These are phyloP conservation scores for Solioccasus polychromus DNA, from an alignment of 768 basidiomycete genomes.

Conservation along the genomic window DNA sequence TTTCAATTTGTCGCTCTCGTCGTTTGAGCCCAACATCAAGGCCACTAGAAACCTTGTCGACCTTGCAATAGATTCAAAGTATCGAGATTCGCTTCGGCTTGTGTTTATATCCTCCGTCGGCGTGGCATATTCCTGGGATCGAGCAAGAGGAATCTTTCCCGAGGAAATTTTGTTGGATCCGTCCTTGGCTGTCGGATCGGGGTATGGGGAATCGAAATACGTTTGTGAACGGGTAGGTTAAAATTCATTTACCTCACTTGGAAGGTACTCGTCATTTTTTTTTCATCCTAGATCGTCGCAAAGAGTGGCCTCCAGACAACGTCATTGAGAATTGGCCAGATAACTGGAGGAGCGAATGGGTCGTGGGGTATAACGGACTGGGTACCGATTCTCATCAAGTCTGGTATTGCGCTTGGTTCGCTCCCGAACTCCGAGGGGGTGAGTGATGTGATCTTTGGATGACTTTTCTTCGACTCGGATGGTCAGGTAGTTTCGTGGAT, in stretches of 20 bases:
- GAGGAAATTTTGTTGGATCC: constrained; percentile 34
- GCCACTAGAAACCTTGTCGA: constrained; percentile 34
- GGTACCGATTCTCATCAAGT: constrained; percentile 35
- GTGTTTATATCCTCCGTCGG: constrained; percentile 28
- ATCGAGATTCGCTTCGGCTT: constrained; percentile 14
- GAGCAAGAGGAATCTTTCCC: constrained; percentile 29
- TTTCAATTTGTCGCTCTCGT: constrained; percentile 38
- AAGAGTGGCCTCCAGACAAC: constrained; percentile 25
- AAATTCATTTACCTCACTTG: neutral
- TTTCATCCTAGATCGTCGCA: constrained; percentile 17
- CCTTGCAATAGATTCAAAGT: constrained; percentile 31
- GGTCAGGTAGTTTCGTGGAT: no score
- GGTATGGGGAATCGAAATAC: constrained; percentile 39
- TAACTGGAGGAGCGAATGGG: constrained; percentile 33
- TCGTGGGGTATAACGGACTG: constrained; percentile 35
- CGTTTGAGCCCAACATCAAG: constrained; percentile 37
- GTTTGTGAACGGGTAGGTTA: constrained; percentile 33
- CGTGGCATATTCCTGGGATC: constrained; percentile 23
- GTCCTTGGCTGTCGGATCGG: constrained; percentile 28
- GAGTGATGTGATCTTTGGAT: constrained; percentile 27
- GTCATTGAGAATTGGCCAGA: constrained; percentile 34
- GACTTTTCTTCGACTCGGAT: no score
- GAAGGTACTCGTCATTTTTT: neutral
- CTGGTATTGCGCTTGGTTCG: constrained; percentile 25
- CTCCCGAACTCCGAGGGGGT: constrained; percentile 33